These are phyloP conservation scores for Claviceps capensis DNA, from an alignment of 2,329 filamentous ascomycete genomes.

Conservation along the genomic window DNA sequence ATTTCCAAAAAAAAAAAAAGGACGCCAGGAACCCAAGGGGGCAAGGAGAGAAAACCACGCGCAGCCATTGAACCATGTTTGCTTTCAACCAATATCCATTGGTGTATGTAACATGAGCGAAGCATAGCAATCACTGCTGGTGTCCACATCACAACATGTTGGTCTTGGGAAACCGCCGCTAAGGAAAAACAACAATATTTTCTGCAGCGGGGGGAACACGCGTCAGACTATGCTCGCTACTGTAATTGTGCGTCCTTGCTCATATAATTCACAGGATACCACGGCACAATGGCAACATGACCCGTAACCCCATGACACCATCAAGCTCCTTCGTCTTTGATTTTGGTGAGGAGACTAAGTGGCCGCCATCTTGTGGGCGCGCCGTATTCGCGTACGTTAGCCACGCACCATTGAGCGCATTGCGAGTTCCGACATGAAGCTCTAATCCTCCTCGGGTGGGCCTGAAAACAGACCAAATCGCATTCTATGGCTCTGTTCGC, in stretches of 20 bases:
- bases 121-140: constrained; percentile 10
- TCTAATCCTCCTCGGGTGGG: constrained; percentile 42
- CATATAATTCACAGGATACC: constrained; percentile 1
- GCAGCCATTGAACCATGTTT: background rate
- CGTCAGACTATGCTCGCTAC: constrained; percentile 23
- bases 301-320: background rate
- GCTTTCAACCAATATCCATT: constrained; percentile 2
- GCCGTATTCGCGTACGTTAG: background rate
- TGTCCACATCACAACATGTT: constrained; percentile 19
- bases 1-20: too few species aligned
- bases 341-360: background rate
- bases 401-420: constrained; percentile 1
- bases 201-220: constrained; percentile 13
- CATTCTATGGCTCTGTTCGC: constrained; percentile 57
- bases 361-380: background rate
- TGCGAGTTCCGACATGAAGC: constrained; percentile 3
- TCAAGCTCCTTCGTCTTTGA: background rate
- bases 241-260: constrained; percentile 14
- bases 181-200: constrained; percentile 13
- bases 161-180: constrained; percentile 13
- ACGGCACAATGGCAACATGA: background rate
- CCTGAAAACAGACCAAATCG: constrained; percentile 63
- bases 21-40: too few species aligned
- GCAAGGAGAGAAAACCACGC: background rate
- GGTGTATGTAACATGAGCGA: constrained; percentile 1